Evolutionary conservation across 2,329 filamentous ascomycete species (phyloP).

Genomic region (Diaporthe sp.): DNA sequence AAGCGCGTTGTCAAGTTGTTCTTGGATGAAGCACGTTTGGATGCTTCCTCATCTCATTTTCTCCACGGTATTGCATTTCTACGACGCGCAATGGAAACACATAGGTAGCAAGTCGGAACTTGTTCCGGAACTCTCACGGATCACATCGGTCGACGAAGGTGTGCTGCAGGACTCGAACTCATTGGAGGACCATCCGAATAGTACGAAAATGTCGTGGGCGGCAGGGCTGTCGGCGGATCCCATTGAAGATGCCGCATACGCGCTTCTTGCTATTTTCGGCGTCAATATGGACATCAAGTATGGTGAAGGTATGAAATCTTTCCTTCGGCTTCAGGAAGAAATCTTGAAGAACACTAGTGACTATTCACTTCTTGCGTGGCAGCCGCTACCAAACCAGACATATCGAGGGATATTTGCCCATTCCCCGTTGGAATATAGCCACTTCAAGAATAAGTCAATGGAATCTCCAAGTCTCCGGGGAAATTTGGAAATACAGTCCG

Average conservation of each 20-base stretch:
- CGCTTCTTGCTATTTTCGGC: slow-evolving; percentile 38
- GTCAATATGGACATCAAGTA: slow-evolving; percentile 33
- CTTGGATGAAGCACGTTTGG: slow-evolving; percentile 20
- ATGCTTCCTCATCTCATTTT: slow-evolving; percentile 25
- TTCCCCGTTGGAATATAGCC: slow-evolving; percentile 17
- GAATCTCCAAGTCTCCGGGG: background rate
- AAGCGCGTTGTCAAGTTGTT: background rate
- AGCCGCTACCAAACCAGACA: background rate
- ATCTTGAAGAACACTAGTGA: slow-evolving; percentile 29
- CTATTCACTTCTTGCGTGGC: slow-evolving; percentile 30
- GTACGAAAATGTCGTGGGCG: slow-evolving; percentile 29
- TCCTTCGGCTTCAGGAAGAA: slow-evolving; percentile 35
- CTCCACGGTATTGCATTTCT: background rate
- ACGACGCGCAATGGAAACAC: background rate
- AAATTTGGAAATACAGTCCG: background rate
- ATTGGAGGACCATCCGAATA: background rate
- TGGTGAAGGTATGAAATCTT: slow-evolving; percentile 27
- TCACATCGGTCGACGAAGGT: slow-evolving; percentile 1
- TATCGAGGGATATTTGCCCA: slow-evolving; percentile 24
- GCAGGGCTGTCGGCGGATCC: slow-evolving; percentile 9
- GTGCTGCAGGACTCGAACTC: background rate
- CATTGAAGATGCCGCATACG: slow-evolving; percentile 36
- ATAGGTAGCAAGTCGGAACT: slow-evolving; percentile 5
- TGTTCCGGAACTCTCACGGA: background rate
- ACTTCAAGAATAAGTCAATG: background rate